Percentiles rank a stretch among this genome's conserved stretches.
These are phyloP conservation scores for Ceratocystis eucalypticola DNA, from an alignment of 2,329 filamentous ascomycete genomes.

Conservation along the genomic window DNA sequence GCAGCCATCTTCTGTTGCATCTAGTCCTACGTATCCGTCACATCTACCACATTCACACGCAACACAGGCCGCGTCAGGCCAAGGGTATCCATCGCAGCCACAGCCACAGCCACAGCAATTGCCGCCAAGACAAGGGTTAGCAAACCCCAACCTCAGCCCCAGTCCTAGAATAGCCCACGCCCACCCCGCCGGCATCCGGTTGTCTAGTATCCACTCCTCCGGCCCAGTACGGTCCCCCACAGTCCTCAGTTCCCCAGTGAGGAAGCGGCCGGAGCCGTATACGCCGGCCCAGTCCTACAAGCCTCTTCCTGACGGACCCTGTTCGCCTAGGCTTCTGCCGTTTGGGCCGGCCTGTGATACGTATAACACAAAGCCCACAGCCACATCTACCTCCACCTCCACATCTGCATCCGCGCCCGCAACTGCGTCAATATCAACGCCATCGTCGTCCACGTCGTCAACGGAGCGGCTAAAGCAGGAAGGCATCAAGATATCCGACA, in stretches of 20 bases:
- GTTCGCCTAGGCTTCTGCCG: not conserved
- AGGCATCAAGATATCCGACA: slow-evolving; percentile 21
- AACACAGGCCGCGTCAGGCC: not conserved
- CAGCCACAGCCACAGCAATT: too few species aligned
- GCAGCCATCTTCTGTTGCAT: not conserved
- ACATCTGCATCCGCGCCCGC: too few species aligned
- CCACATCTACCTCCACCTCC: too few species aligned
- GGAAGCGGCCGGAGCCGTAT: not conserved
- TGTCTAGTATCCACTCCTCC: too few species aligned
- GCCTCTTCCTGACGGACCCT: not conserved
- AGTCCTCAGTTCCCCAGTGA: not conserved
- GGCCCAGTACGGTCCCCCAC: not conserved
- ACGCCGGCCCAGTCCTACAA: slow-evolving; percentile 12
- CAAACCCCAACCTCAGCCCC: not conserved
- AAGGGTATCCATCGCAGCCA: too few species aligned
- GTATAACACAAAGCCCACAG: not conserved
- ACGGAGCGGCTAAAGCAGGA: slow-evolving; percentile 16
- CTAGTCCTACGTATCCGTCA: not conserved
- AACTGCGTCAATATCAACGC: not conserved
- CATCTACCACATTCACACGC: not conserved
- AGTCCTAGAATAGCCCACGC: too few species aligned
- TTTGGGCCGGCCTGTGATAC: not conserved
- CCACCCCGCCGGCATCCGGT: too few species aligned
- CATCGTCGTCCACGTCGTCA: not conserved
- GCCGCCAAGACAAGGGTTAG: not conserved